These are phyloP conservation scores for Colletotrichum paranaense DNA, from an alignment of 2,329 filamentous ascomycete species.

Conservation along the genomic window DNA sequence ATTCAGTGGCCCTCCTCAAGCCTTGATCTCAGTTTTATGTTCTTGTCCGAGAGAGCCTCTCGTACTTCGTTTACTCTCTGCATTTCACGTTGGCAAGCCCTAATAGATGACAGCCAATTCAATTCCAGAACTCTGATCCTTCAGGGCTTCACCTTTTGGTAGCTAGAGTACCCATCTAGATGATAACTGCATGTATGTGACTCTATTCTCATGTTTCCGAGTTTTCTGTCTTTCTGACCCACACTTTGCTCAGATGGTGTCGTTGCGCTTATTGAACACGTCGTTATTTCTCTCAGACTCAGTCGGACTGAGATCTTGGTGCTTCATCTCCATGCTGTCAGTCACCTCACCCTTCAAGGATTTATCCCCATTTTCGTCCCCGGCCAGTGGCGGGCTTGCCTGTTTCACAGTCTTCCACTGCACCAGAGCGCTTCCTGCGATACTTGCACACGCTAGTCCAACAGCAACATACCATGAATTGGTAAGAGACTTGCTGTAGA, in stretches of 20 bases:
- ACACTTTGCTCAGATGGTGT: neutral
- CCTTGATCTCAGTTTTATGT: too few species aligned
- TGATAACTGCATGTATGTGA: too few species aligned
- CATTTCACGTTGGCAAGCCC: too few species aligned
- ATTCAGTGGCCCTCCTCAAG: too few species aligned
- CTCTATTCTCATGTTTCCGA: too few species aligned
- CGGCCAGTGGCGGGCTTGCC: neutral
- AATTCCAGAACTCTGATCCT: too few species aligned
- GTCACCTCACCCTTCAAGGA: neutral
- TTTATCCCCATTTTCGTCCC: neutral
- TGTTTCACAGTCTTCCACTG: slow-evolving; percentile 21
- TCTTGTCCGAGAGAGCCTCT: too few species aligned
- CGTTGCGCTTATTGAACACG: slow-evolving; percentile 9
- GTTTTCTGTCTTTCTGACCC: too few species aligned
- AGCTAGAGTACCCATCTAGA: too few species aligned
- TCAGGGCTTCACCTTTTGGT: too few species aligned
- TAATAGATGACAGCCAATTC: too few species aligned
- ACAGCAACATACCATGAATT: slow-evolving; percentile 22
- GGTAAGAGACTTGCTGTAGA: slow-evolving; percentile 18
- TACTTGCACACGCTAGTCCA: slow-evolving; percentile 5
- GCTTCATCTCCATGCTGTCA: slow-evolving; percentile 3
- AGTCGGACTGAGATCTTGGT: slow-evolving; percentile 5
- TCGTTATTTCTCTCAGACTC: neutral
- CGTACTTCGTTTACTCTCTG: too few species aligned
- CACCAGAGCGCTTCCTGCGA: slow-evolving; percentile 6